These are phyloP conservation scores for Moesziomyces parantarcticus DNA, from an alignment of 1,284 basidiomycete genomes.

Conservation along the genomic window DNA sequence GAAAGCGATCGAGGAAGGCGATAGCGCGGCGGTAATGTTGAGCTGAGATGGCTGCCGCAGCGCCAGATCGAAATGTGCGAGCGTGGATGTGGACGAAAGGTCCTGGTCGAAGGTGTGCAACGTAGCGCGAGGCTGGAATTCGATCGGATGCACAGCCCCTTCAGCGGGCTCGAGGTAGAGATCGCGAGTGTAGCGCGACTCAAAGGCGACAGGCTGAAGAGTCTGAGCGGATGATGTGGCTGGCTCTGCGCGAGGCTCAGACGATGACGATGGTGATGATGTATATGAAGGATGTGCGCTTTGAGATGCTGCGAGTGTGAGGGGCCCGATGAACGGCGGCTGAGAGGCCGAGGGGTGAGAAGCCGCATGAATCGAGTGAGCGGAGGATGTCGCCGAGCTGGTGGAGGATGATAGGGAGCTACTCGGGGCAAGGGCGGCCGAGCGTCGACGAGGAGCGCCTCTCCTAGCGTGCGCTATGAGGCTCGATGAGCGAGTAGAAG, in stretches of 20 bases:
- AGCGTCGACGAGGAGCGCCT: constrained; percentile 33
- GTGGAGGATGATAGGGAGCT: constrained; percentile 1
- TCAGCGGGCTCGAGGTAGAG: background rate
- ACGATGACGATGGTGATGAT: background rate
- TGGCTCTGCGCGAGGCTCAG: background rate
- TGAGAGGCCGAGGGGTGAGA: constrained; percentile 7
- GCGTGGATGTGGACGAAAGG: constrained; percentile 2
- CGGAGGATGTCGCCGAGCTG: background rate
- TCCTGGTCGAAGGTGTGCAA: constrained; percentile 6
- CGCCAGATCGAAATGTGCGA: constrained; percentile 1
- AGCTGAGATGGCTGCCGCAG: background rate
- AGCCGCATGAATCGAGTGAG: background rate
- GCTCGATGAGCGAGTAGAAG: constrained; percentile 34
- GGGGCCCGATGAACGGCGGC: constrained; percentile 26
- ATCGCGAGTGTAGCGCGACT: constrained; percentile 11
- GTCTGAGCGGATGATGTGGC: background rate
- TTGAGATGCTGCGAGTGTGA: constrained; percentile 26
- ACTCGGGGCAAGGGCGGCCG: constrained; percentile 14
- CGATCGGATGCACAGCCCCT: constrained; percentile 1
- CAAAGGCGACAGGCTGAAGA: background rate
- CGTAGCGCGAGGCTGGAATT: background rate
- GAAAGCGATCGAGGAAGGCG: constrained; percentile 7
- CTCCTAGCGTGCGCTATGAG: constrained; percentile 29
- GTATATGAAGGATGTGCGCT: constrained; percentile 3
- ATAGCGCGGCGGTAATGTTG: background rate